Conservation (phyloP, 129 eudicot genomes). For the Flaveria trinervia region DNA sequence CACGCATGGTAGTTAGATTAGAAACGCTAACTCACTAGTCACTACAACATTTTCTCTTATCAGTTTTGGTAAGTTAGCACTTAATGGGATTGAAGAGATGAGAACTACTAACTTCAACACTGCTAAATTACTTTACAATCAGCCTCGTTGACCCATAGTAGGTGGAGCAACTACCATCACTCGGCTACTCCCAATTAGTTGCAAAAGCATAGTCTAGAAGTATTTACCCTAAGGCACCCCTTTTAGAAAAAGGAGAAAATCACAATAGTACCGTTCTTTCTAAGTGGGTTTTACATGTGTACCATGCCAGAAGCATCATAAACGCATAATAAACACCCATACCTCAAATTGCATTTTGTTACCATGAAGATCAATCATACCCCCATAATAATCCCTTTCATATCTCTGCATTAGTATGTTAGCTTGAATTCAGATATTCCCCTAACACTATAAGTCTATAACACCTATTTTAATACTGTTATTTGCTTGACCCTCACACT, state of each 20-base stretch:
- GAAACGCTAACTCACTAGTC: background rate
- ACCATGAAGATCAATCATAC: background rate
- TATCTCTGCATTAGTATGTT: background rate
- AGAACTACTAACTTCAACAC: background rate
- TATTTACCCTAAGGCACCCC: background rate
- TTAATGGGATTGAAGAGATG: background rate
- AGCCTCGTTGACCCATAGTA: background rate
- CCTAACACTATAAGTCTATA: background rate
- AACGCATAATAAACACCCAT: background rate
- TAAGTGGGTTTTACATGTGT: background rate
- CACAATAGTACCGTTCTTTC: background rate
- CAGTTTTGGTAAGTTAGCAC: background rate
- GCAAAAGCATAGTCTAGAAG: conserved; percentile 13
- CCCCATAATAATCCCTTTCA: background rate
- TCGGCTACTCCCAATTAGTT: conserved; percentile 9
- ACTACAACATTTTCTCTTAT: background rate
- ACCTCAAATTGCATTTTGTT: background rate
- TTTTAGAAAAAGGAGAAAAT: background rate
- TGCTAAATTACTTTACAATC: background rate
- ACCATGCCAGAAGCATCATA: background rate
- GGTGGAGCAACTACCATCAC: background rate
- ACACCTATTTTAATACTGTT: background rate
- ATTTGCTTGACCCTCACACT: background rate
- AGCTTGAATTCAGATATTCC: no score
- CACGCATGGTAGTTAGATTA: background rate